Percentiles rank a stretch among this genome's conserved stretches.
Evolutionary conservation across 2,329 filamentous ascomycete species (phyloP).

Genomic region (Fusarium sp.): DNA sequence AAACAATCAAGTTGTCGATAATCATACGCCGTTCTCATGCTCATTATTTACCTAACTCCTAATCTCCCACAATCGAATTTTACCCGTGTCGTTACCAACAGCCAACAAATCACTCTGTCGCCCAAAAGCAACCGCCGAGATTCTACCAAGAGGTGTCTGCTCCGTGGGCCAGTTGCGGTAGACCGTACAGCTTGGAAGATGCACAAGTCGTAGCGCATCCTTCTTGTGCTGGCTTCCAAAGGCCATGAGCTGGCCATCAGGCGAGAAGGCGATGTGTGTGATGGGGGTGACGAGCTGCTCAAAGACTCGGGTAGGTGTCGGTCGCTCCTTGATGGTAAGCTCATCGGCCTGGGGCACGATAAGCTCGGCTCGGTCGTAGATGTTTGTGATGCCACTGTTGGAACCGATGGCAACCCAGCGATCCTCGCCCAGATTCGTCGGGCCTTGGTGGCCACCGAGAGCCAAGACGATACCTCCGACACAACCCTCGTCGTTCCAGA

Average conservation of each 20-base stretch:
- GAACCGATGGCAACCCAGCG: slow-evolving; percentile 91
- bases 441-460: slow-evolving; percentile 77
- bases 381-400: slow-evolving; percentile 88
- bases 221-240: slow-evolving; percentile 90
- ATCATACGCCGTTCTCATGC: slow-evolving; percentile 15
- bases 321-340: slow-evolving; percentile 71
- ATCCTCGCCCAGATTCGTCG: slow-evolving; percentile 76
- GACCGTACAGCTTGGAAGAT: slow-evolving; percentile 91
- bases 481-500: slow-evolving; percentile 92
- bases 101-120: slow-evolving; percentile 77
- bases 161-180: slow-evolving; percentile 98
- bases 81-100: slow-evolving; percentile 89
- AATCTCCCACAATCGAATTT: slow-evolving; percentile 93
- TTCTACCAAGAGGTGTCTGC: slow-evolving; percentile 86
- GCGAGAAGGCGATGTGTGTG: slow-evolving; percentile 82
- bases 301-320: slow-evolving; percentile 78
- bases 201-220: slow-evolving; percentile 87
- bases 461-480: slow-evolving; percentile 86
- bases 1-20: neutral
- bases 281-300: slow-evolving; percentile 91
- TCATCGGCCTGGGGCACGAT: slow-evolving; percentile 55
- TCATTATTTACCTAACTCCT: slow-evolving; percentile 62
- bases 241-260: slow-evolving; percentile 89
- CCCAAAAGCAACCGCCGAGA: slow-evolving; percentile 80
- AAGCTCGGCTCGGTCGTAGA: slow-evolving; percentile 86